These are phyloP conservation scores for Gossypium trilobum DNA, from an alignment of 441 rosid species.

Conservation along the genomic window DNA sequence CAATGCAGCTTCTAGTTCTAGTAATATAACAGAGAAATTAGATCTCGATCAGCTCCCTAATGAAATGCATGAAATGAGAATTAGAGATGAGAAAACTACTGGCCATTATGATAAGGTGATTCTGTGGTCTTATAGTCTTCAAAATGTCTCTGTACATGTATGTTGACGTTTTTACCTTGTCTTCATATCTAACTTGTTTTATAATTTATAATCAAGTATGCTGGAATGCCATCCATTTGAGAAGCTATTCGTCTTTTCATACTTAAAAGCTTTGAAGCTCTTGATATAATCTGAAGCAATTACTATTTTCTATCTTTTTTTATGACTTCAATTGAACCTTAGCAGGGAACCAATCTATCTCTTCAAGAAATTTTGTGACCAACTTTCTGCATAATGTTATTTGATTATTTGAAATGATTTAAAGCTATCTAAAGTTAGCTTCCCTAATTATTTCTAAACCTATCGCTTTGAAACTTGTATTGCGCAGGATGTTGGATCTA, in stretches of 20 bases:
- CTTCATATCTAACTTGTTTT: background rate
- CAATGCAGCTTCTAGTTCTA: slow-evolving; percentile 21
- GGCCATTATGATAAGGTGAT: slow-evolving; percentile 55
- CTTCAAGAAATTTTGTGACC: background rate
- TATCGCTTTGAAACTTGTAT: slow-evolving; percentile 14
- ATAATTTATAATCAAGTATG: background rate
- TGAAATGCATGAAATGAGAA: slow-evolving; percentile 52
- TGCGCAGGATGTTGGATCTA: slow-evolving; percentile 51
- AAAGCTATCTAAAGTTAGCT: background rate
- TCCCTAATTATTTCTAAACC: slow-evolving; percentile 1
- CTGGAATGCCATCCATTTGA: background rate
- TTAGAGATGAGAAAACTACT: slow-evolving; percentile 43
- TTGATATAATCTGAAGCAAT: background rate
- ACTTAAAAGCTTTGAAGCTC: background rate
- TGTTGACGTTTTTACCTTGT: background rate
- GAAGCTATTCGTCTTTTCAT: background rate
- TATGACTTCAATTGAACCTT: background rate
- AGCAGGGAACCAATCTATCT: background rate
- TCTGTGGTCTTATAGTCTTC: background rate
- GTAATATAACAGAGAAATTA: slow-evolving; percentile 26
- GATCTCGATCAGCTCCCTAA: slow-evolving; percentile 50
- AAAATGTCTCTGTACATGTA: background rate
- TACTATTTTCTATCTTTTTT: background rate
- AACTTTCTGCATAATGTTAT: background rate
- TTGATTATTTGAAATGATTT: background rate